A percentile compares a stretch with the other conserved stretches of the same genome.
Evolutionary conservation across 352 stramenopile genomes (phyloP).

Genomic region (Saprolegnia parasitica): DNA sequence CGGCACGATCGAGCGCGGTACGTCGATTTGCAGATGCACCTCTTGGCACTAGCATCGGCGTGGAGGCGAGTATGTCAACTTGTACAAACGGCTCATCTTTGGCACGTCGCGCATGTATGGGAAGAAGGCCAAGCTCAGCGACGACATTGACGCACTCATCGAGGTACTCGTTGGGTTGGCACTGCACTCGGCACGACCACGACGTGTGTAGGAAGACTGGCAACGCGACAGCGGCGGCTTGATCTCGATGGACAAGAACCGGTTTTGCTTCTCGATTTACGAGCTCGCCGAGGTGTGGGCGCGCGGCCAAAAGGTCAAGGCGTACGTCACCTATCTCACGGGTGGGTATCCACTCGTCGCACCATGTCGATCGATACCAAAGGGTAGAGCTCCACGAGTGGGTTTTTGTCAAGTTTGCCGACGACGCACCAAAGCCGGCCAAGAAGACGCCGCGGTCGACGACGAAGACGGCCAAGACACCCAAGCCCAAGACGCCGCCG

Average conservation of each 20-base stretch:
- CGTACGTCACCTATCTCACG: conserved; percentile 22
- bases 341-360: conserved; percentile 3
- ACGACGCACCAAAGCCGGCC: not conserved
- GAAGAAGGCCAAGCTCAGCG: conserved; percentile 20
- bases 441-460: conserved; percentile 8
- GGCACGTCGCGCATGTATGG: conserved; percentile 28
- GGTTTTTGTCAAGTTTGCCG: conserved; percentile 24
- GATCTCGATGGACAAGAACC: conserved; percentile 26
- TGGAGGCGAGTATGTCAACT: conserved; percentile 27
- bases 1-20: conserved; percentile 24
- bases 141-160: conserved; percentile 26
- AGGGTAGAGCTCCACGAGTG: conserved; percentile 14
- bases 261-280: conserved; percentile 24
- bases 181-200: not conserved
- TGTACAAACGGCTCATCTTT: conserved; percentile 28
- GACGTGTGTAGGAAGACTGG: conserved; percentile 24
- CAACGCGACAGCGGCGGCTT: conserved; percentile 24
- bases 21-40: not conserved
- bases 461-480: conserved; percentile 2
- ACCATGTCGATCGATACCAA: not conserved
- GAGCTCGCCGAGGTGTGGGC: conserved; percentile 28
- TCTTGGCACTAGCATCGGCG: not conserved
- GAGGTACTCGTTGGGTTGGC: conserved; percentile 12
- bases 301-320: conserved; percentile 16
- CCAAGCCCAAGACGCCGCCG: not conserved